Evolutionary conservation across 192 early-diverging fungal species (phyloP), one percentile per base, ranked within the genome.

Genomic region (Mortierella alpina): DNA sequence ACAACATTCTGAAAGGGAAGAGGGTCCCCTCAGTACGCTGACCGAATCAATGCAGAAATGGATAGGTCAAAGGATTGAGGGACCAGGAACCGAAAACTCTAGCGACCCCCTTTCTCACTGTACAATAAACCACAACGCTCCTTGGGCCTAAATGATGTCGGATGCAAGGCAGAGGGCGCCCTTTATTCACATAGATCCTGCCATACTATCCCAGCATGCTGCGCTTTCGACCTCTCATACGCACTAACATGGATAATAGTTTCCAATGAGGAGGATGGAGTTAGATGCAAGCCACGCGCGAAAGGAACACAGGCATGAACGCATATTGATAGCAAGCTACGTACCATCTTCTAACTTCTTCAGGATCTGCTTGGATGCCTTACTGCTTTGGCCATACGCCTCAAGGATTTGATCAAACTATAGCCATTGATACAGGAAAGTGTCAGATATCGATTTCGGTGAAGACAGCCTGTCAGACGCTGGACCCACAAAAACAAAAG

Each of bases 271-370:
- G 14, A 2, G 0, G 14, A 22, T 62, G 5, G 6, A 42, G 41
- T 7, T 22, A 13, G 31, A 31, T 3, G 31, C 31, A 45, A 48
- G 13, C 40, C 18, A 45, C 41, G 20, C 14, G 12, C 5, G 52
- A 12, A 47, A 6, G 42, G 40, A 66, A 13, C 20, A 54, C n/a
- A 41, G 48, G 45, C 47, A 42, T 45, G 10, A 15, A 8, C 10
- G 10, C 5, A 3, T 40, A 52, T 46, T 17, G 20, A 47, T 14
- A 57, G 11, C 11, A 14, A 51, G 52, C 62, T n/a, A 56, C 13
- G 66, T 85, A 95, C 94, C 94, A 74, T 96, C 94, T 73, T 96
- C 93, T 54, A 97, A 74, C 72, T 93, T 94, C 66, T 84, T 79
- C 50, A 94, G 67, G 20, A 93, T 84, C 20, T 64, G 70, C 49